These are phyloP conservation scores for Wallacemonas rigidus DNA, from an alignment of 208 protist genomes.

Conservation along the genomic window DNA sequence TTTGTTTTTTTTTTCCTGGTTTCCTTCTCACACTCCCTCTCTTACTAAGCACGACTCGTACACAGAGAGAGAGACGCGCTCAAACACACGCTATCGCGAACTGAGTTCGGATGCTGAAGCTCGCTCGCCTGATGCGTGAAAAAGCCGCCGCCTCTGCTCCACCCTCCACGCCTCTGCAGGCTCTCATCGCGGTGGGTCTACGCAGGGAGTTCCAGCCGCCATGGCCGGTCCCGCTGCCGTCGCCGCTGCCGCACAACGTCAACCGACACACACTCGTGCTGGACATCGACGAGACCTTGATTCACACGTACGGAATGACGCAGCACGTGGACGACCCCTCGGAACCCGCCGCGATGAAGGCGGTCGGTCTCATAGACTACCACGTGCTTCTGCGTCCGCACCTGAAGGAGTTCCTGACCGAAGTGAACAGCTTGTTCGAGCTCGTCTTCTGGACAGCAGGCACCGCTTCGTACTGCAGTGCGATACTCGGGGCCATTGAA, in stretches of 20 bases:
- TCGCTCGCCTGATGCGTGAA: conserved; percentile 1
- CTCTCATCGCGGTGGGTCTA: conserved; percentile 53
- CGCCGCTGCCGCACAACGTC: conserved; percentile 34
- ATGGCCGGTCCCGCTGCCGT: conserved; percentile 78
- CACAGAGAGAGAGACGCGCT: too few species aligned
- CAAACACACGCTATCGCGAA: too few species aligned
- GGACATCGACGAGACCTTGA: conserved; percentile 88
- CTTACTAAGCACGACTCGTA: too few species aligned
- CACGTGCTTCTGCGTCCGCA: conserved; percentile 65
- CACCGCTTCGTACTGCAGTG: conserved; percentile 81
- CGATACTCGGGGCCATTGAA: conserved; percentile 77
- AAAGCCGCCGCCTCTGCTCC: conserved; percentile 13
- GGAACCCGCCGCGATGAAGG: conserved; percentile 4
- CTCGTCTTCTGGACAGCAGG: conserved; percentile 90
- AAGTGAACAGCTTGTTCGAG: conserved; percentile 81
- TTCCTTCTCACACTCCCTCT: not conserved
- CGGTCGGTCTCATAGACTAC: conserved; percentile 36
- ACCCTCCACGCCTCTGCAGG: conserved; percentile 30
- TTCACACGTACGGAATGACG: conserved; percentile 69
- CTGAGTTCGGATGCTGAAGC: not conserved
- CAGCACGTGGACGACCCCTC: conserved; percentile 29
- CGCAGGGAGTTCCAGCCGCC: conserved; percentile 49
- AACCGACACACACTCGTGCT: conserved; percentile 81
- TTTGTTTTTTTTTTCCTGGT: not conserved
- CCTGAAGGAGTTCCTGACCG: conserved; percentile 69